These are phyloP conservation scores for Coniosporium tulheliwenetii DNA, from an alignment of 2,329 filamentous ascomycete genomes.

Conservation along the genomic window DNA sequence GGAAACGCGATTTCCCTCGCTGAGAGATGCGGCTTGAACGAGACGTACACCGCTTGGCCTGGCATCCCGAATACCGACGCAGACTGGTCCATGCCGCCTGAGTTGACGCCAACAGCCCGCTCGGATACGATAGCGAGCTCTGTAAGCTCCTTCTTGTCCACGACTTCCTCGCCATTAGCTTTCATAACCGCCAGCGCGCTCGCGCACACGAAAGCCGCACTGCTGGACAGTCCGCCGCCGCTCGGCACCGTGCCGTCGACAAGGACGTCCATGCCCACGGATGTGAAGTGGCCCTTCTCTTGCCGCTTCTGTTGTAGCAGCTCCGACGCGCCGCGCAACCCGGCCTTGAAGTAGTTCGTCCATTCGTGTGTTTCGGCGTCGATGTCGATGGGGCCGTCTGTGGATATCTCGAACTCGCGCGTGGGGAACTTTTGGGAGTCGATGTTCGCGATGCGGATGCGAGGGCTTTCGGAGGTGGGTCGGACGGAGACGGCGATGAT, in stretches of 20 bases:
- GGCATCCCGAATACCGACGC: conserved; percentile 86
- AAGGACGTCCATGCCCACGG: conserved; percentile 70
- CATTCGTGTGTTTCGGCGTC: conserved; percentile 79
- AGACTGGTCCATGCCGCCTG: conserved; percentile 94
- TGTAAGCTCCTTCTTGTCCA: conserved; percentile 84
- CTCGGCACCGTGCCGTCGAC: conserved; percentile 86
- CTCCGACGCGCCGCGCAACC: conserved; percentile 65
- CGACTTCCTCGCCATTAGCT: conserved; percentile 60
- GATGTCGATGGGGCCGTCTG: conserved; percentile 43
- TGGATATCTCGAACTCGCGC: conserved; percentile 57
- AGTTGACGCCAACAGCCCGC: conserved; percentile 87
- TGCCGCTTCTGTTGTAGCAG: conserved; percentile 53
- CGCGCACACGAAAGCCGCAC: conserved; percentile 83
- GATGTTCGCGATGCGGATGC: conserved; percentile 67
- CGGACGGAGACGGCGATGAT: conserved; percentile 61
- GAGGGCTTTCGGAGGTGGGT: conserved; percentile 37
- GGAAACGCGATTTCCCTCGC: conserved; percentile 72
- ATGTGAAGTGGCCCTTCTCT: conserved; percentile 41
- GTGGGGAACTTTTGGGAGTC: conserved; percentile 59
- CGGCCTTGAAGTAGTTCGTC: conserved; percentile 98
- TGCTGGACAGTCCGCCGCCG: conserved; percentile 83
- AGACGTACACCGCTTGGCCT: conserved; percentile 77
- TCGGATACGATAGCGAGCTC: conserved; percentile 92
- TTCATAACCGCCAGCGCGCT: conserved; percentile 77
- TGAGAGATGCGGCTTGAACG: conserved; percentile 65